These are phyloP conservation scores for Warburgia ugandensis DNA, from an alignment of 164 flowering plant species.

Conservation along the genomic window DNA sequence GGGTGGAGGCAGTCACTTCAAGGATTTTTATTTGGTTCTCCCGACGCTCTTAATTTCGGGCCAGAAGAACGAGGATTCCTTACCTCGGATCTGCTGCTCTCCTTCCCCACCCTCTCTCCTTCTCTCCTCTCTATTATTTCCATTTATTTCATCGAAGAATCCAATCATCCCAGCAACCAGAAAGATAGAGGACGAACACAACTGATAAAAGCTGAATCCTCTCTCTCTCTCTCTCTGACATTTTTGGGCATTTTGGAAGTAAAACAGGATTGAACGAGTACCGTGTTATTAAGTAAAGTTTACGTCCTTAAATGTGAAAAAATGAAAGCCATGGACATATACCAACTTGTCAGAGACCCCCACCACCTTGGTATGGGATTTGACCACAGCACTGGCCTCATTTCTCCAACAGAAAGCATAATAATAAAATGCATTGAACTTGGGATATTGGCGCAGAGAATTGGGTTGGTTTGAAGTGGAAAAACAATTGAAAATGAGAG, in stretches of 20 bases:
- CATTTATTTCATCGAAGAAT: not conserved
- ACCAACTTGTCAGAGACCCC: too few relatives aligned
- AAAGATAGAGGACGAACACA: slow-evolving; percentile 5
- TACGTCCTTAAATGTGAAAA: too few relatives aligned
- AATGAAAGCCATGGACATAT: not conserved
- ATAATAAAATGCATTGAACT: slow-evolving; percentile 6
- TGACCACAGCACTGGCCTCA: not conserved
- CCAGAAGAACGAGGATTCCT: slow-evolving; percentile 3
- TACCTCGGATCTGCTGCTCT: slow-evolving; percentile 5
- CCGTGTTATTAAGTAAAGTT: not conserved
- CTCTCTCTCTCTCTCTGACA: not conserved
- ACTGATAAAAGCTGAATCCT: not conserved
- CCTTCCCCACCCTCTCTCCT: not conserved
- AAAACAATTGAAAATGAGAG: not conserved
- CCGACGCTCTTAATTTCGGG: not conserved
- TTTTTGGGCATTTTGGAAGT: not conserved
- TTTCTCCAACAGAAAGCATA: not conserved
- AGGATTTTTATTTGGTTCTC: slow-evolving; percentile 2
- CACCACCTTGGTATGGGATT: too few relatives aligned
- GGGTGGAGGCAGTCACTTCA: not conserved
- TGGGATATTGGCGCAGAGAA: not conserved
- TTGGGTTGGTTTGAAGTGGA: not conserved
- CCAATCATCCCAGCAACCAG: not conserved
- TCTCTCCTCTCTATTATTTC: slow-evolving; percentile 6
- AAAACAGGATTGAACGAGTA: not conserved